phyloP scores from a whole-genome alignment of 2,329 filamentous ascomycete species.

The Leptographium lundbergii region DNA sequence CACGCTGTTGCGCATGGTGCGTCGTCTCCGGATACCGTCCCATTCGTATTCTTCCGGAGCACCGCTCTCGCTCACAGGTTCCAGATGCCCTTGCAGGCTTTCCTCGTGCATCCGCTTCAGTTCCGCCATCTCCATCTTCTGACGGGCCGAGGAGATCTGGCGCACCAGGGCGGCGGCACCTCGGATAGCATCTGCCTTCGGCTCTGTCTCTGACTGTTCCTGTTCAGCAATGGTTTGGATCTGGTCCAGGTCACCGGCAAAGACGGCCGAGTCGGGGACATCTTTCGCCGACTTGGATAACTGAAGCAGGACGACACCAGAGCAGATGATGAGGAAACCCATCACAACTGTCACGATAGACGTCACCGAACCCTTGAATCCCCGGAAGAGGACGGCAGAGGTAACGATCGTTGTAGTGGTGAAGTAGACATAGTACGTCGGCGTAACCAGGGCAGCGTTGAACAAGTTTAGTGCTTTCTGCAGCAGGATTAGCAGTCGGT shows the following conservation, averaged over 20 bases:
- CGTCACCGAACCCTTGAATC: slow-evolving; percentile 75
- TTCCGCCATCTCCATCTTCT: slow-evolving; percentile 70
- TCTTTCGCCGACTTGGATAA: slow-evolving; percentile 98
- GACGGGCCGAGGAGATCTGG: slow-evolving; percentile 61
- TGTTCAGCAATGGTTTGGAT: slow-evolving; percentile 91
- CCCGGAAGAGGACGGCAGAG: slow-evolving; percentile 81
- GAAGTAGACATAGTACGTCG: slow-evolving; percentile 98
- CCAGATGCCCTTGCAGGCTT: slow-evolving; percentile 55
- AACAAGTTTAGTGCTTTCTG: slow-evolving; percentile 98
- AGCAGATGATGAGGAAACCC: slow-evolving; percentile 88
- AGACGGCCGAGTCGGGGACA: slow-evolving; percentile 84
- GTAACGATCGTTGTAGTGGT: slow-evolving; percentile 92
- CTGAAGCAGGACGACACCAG: slow-evolving; percentile 82
- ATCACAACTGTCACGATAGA: slow-evolving; percentile 82
- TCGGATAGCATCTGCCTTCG: slow-evolving; percentile 90
- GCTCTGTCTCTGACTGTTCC: slow-evolving; percentile 90
- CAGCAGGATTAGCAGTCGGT: slow-evolving; percentile 9
- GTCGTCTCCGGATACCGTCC: slow-evolving; percentile 74
- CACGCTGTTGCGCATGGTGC: slow-evolving; percentile 31
- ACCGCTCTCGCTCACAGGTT: slow-evolving; percentile 62
- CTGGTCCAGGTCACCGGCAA: slow-evolving; percentile 86
- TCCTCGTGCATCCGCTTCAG: slow-evolving; percentile 69
- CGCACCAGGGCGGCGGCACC: slow-evolving; percentile 81
- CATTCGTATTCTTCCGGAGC: slow-evolving; percentile 56
- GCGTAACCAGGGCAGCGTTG: slow-evolving; percentile 92